Evolutionary conservation across 805 yeast genomes (phyloP), one percentile per base, ranked within the genome.

Genomic region (Cyberlindnera japonica): DNA sequence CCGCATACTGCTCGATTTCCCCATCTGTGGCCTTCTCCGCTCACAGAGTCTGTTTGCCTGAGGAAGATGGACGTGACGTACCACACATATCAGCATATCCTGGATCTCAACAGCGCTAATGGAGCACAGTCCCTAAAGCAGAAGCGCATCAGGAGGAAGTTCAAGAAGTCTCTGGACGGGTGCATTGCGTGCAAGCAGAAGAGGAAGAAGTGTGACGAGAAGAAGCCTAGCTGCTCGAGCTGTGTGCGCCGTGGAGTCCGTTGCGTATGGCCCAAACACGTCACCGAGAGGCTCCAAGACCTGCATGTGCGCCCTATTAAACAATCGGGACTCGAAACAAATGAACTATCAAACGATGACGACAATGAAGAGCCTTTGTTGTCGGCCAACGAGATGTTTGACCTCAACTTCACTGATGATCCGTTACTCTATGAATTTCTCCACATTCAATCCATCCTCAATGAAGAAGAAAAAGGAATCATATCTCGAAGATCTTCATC

Each of bases 161-260:
- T 41, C 41, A 43, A 40, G 31, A 53, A 52, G 41, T 46, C 54
- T 3, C 28, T 41, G 15, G 42, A 52, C 23, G 59, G 59, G 5
- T 55, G 59, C 32, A 11, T 49, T 8, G 27, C 24, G 11, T 55
- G 59, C 33, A 54, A 54, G 28, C 40, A 38, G 32, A 43, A 49
- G 34, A 40, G 53, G 26, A 53, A 54, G 46, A 55, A 55, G 34
- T 55, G 59, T 35, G 59, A 54, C 37, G 59, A 55, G 32, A 7
- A 20, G 20, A 52, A 55, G 34, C 59, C 59, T 9, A 23, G 12
- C 3, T 55, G 59, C 22, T 10, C 35, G 5, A 41, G 43, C 10
- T 55, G 59, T 35, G 8, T 37, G 4, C 33, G 47, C 19, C 46
- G 44, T 25, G 43, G 40, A 0, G 23, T 43, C 3, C 35, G 24